phyloP scores from a whole-genome alignment of 108 stramenopile genomes.

The Skeletonema marinoi region DNA sequence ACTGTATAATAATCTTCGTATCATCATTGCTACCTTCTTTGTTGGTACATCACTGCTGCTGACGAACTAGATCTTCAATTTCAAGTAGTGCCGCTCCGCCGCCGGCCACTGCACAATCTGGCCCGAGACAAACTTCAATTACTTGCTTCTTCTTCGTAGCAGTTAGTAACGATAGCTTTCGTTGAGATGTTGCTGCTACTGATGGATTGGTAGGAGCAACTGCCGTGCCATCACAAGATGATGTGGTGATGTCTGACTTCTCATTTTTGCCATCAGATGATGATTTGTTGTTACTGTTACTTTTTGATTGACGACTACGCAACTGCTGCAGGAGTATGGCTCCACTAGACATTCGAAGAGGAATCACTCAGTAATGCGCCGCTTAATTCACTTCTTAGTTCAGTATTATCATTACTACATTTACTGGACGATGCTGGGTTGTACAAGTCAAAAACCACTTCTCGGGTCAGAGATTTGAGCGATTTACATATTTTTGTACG shows the following conservation, averaged over 20 bases:
- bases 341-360: conserved; percentile 1
- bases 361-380: too few relatives aligned
- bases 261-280: not conserved
- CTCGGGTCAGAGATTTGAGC: too few relatives aligned
- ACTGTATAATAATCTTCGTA: not conserved
- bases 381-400: not conserved
- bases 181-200: not conserved
- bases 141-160: not conserved
- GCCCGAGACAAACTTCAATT: conserved; percentile 47
- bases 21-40: not conserved
- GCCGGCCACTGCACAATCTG: conserved; percentile 33
- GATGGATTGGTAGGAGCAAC: not conserved
- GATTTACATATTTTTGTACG: too few relatives aligned
- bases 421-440: too few relatives aligned
- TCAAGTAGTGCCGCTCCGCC: conserved; percentile 45
- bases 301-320: not conserved
- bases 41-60: not conserved
- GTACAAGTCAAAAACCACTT: too few relatives aligned
- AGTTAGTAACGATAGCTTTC: not conserved
- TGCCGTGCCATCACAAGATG: not conserved
- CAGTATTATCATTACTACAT: too few relatives aligned
- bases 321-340: not conserved
- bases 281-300: not conserved
- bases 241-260: not conserved
- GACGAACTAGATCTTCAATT: conserved; percentile 42